Conservation (phyloP, 2,329 filamentous ascomycete genomes). For the Hypomyces rosellus region DNA sequence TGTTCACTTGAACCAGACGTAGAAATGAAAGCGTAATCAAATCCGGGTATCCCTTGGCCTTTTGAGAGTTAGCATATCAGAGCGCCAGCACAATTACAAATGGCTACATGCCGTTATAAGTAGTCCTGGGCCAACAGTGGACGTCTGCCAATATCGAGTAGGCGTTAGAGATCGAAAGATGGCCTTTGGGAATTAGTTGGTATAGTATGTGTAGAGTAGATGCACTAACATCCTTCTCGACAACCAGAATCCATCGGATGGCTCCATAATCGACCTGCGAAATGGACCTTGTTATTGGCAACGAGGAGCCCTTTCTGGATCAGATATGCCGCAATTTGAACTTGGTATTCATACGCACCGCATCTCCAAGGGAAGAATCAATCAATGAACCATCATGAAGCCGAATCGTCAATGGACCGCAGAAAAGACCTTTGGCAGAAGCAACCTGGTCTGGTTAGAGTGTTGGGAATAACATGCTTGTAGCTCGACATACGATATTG, state of each 20-base stretch:
- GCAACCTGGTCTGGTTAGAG: constrained; percentile 49
- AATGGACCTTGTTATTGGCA: constrained; percentile 50
- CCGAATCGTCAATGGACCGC: constrained; percentile 48
- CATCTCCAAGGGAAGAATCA: constrained; percentile 24
- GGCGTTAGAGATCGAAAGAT: constrained; percentile 63
- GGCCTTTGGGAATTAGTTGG: constrained; percentile 44
- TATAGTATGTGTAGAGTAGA: accelerated
- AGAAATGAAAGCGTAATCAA: constrained; percentile 63
- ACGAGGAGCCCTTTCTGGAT: constrained; percentile 47
- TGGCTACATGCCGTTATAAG: constrained; percentile 53
- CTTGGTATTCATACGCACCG: constrained; percentile 16
- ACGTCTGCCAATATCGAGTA: constrained; percentile 47
- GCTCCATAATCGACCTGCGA: constrained; percentile 41
- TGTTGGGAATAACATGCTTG: background rate
- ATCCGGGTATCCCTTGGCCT: constrained; percentile 82
- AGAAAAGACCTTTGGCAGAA: constrained; percentile 64
- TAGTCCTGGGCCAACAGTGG: constrained; percentile 49
- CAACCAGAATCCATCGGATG: constrained; percentile 60
- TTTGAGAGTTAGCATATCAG: background rate
- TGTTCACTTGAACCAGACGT: constrained; percentile 40
- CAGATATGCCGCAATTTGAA: constrained; percentile 2
- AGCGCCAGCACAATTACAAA: too few relatives aligned
- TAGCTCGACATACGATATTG: constrained; percentile 54
- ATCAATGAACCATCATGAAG: constrained; percentile 38
- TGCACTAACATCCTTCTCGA: constrained; percentile 66